Percentiles rank a stretch among this genome's conserved stretches.
These are phyloP conservation scores for Lepidium aucheri DNA, from an alignment of 345 rosid species.

Conservation along the genomic window DNA sequence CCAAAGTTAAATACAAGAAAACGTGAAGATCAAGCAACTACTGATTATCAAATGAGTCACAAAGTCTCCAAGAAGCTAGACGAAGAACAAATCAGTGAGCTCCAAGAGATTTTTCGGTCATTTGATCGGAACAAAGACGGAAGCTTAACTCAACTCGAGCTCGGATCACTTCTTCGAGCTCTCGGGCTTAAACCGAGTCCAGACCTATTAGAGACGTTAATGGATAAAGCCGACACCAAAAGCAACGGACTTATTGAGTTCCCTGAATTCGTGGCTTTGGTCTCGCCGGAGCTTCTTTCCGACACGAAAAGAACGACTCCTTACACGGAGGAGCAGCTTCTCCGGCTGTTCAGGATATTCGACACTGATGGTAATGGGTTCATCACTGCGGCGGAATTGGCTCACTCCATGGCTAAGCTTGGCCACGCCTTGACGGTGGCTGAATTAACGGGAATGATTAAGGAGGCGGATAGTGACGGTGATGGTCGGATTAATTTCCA, in stretches of 20 bases:
- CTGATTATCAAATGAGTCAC: slow-evolving; percentile 32
- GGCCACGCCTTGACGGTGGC: slow-evolving; percentile 77
- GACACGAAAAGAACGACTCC: slow-evolving; percentile 48
- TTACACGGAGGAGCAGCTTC: slow-evolving; percentile 66
- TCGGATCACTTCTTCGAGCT: slow-evolving; percentile 79
- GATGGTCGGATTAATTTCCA: slow-evolving; percentile 78
- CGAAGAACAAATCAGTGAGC: slow-evolving; percentile 70
- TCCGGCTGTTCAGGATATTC: slow-evolving; percentile 55
- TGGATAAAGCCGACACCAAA: slow-evolving; percentile 70
- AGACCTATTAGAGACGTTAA: slow-evolving; percentile 61
- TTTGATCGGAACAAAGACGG: slow-evolving; percentile 87
- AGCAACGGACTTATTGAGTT: slow-evolving; percentile 85
- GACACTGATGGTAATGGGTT: slow-evolving; percentile 77
- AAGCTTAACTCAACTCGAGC: slow-evolving; percentile 78
- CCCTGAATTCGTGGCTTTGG: slow-evolving; percentile 70
- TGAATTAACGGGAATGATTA: slow-evolving; percentile 90
- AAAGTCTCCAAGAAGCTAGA: slow-evolving; percentile 47
- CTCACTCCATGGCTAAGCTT: slow-evolving; percentile 79
- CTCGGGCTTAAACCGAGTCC: slow-evolving; percentile 64
- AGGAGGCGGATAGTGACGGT: slow-evolving; percentile 88
- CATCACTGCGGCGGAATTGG: slow-evolving; percentile 75
- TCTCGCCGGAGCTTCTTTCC: slow-evolving; percentile 65
- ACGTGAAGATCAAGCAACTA: slow-evolving; percentile 12
- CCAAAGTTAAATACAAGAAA: background rate
- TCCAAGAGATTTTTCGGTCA: slow-evolving; percentile 73